Conservation (phyloP, 2,329 filamentous ascomycete genomes). For the Geoglossum cookeanum region DNA sequence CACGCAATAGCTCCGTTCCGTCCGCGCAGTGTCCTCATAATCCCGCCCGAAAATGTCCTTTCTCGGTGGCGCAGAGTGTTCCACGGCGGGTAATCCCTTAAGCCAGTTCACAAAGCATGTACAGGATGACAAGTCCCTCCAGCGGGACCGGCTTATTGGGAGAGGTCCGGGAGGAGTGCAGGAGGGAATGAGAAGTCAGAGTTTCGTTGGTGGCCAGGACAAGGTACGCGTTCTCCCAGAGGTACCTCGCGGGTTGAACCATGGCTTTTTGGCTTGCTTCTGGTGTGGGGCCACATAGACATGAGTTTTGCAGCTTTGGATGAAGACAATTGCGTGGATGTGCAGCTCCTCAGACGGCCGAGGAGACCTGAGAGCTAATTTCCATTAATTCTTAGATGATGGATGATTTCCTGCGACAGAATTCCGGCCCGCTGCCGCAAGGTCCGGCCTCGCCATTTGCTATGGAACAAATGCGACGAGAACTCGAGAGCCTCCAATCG, state of each 20-base stretch:
- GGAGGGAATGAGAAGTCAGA: slow-evolving; percentile 58
- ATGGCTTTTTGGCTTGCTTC: neutral
- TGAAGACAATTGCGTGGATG: neutral
- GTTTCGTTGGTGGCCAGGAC: slow-evolving; percentile 52
- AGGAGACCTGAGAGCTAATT: slow-evolving; percentile 13
- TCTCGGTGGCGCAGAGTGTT: slow-evolving; percentile 88
- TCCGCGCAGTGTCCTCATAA: neutral
- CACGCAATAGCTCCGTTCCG: neutral
- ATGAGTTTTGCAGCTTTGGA: neutral
- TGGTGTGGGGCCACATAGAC: neutral
- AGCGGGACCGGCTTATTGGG: slow-evolving; percentile 73
- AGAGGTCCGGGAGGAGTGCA: slow-evolving; percentile 50
- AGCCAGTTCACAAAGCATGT: slow-evolving; percentile 96
- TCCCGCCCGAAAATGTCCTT: slow-evolving; percentile 56
- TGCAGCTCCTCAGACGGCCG: neutral
- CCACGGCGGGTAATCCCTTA: slow-evolving; percentile 84
- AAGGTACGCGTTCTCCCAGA: slow-evolving; percentile 29
- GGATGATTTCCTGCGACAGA: slow-evolving; percentile 76
- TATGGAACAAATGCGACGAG: slow-evolving; percentile 46
- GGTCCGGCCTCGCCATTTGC: slow-evolving; percentile 38
- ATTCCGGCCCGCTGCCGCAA: slow-evolving; percentile 37
- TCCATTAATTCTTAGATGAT: slow-evolving; percentile 45
- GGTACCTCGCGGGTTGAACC: neutral
- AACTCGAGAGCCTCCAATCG: slow-evolving; percentile 29
- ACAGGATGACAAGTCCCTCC: slow-evolving; percentile 85